phyloP scores from a whole-genome alignment of 2,329 filamentous ascomycete species.

The Arthrobotrys megalospora region DNA sequence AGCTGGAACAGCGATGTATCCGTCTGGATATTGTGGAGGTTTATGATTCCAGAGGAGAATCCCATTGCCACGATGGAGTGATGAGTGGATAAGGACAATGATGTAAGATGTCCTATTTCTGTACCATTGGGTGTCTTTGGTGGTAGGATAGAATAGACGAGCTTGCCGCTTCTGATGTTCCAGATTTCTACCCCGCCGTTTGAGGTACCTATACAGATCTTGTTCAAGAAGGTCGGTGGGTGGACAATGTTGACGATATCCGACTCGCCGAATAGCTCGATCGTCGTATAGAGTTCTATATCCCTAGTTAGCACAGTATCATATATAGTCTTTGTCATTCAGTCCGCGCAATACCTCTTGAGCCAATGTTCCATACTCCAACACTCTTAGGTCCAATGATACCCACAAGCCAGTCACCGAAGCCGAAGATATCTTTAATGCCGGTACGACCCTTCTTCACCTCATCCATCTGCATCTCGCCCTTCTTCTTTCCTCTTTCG shows the following conservation, averaged over 20 bases:
- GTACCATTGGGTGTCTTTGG: conserved; percentile 71
- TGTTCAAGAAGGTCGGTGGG: conserved; percentile 82
- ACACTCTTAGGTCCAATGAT: conserved; percentile 79
- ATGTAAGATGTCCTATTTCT: conserved; percentile 85
- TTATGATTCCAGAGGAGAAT: conserved; percentile 82
- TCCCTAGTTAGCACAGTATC: neutral
- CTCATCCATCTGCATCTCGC: conserved; percentile 78
- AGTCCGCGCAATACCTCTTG: conserved; percentile 73
- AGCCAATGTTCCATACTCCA: conserved; percentile 89
- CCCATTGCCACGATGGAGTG: conserved; percentile 89
- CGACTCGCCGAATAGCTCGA: conserved; percentile 57
- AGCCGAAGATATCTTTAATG: conserved; percentile 81
- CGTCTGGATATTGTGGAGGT: conserved; percentile 84
- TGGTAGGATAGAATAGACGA: conserved; percentile 90
- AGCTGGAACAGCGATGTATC: conserved; percentile 81
- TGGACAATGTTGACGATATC: conserved; percentile 63
- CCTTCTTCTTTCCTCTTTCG: conserved; percentile 88
- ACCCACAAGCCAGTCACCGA: conserved; percentile 92
- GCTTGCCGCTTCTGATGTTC: conserved; percentile 93
- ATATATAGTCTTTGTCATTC: neutral
- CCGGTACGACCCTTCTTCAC: conserved; percentile 57
- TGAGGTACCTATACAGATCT: conserved; percentile 87
- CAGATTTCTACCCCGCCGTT: conserved; percentile 96
- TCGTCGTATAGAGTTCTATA: conserved; percentile 52
- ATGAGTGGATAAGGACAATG: conserved; percentile 85